phyloP scores from a whole-genome alignment of 1,284 basidiomycete species.

The Spongiforma sp. region DNA sequence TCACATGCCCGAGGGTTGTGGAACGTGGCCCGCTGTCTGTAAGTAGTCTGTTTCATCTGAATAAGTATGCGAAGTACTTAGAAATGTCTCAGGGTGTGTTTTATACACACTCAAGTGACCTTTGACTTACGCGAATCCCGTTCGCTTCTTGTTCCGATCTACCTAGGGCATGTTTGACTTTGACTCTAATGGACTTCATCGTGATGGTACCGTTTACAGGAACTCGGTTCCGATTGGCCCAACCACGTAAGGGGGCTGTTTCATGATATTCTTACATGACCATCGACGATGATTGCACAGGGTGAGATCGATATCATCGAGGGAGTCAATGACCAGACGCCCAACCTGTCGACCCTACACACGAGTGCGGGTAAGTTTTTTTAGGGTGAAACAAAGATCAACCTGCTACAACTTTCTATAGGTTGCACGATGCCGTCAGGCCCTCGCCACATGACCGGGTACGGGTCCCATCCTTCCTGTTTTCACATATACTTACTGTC shows the following conservation, averaged over 20 bases:
- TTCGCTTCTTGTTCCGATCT: too few species aligned
- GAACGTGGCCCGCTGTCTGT: constrained; percentile 46
- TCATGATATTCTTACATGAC: neutral
- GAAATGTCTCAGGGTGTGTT: constrained; percentile 23
- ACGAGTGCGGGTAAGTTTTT: constrained; percentile 43
- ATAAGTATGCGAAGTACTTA: neutral
- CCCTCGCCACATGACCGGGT: constrained; percentile 57
- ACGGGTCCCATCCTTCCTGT: constrained; percentile 9
- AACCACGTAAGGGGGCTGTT: constrained; percentile 4
- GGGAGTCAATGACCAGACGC: constrained; percentile 61
- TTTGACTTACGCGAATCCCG: too few species aligned
- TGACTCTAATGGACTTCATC: too few species aligned
- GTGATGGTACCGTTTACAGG: constrained; percentile 16
- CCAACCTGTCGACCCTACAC: constrained; percentile 69
- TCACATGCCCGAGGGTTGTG: constrained; percentile 46
- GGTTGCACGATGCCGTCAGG: constrained; percentile 66
- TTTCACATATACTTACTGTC: too few species aligned
- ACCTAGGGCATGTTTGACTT: constrained; percentile 22
- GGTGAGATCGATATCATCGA: constrained; percentile 74
- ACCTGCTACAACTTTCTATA: constrained; percentile 18
- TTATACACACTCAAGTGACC: too few species aligned
- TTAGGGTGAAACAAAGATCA: neutral
- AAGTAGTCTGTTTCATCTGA: constrained; percentile 4
- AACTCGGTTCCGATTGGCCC: constrained; percentile 26
- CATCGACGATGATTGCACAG: constrained; percentile 14